Evolutionary conservation across 106 monocot species (phyloP), one percentile per base, ranked within the genome.

Genomic region (Dendrobium nobile): DNA sequence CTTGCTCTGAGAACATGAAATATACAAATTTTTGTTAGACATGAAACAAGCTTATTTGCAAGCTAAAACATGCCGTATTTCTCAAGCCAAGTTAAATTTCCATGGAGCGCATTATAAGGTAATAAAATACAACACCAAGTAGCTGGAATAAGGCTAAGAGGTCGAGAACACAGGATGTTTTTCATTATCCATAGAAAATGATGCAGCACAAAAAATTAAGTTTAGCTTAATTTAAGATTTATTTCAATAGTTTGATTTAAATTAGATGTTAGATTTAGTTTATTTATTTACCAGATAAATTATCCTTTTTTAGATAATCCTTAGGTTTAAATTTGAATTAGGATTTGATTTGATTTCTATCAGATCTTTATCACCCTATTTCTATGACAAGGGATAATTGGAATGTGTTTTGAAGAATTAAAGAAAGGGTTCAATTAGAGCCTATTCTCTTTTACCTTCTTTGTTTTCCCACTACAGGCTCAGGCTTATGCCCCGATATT

Each of bases 1-100:
- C 73, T 99, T 99, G 86, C 94, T 94, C 96, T 97, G 85, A 43
- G 78, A 78, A 31, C 64, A 82, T n/a, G 51, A 72, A 44, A 33
- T 16, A 48, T 47, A 22, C 16, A 5, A 6, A 24, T 68, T 4
- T 40, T 75, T 43, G 5, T 9, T 44, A 65, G 11, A 73, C 18
- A 41, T 9, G 13, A 58, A 43, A 24, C 15, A 17, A 20, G 37
- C 8, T 26, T 73, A 74, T 59, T 9, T 4, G 61, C 73, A 37
- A 68, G 15, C 15, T 19, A 74, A 13, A 20, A 43, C 15, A 59
- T 58, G 41, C n/a, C 73, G 59, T 22, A 41, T 54, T 67, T 74
- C 54, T 54, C 4, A 56, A 24, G 9, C 22, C 27, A 65, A 73
- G 9, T 67, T 9, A 70, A 33, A 37, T 37, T 37, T 70, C 37